phyloP scores from a whole-genome alignment of 345 rosid species.

The Syzygium grande region DNA sequence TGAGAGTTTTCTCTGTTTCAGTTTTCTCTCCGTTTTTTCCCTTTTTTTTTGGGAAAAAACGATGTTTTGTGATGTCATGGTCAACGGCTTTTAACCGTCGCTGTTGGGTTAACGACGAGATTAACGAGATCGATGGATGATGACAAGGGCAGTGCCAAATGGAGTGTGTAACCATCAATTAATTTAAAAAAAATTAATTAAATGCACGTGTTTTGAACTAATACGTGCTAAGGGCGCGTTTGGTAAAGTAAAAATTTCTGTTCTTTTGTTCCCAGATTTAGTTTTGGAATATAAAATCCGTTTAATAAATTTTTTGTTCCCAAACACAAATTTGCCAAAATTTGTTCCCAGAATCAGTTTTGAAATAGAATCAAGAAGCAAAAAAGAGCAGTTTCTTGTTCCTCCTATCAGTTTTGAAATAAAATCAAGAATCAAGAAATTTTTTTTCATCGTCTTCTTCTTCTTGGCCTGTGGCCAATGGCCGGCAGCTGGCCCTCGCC shows the following conservation, averaged over 20 bases:
- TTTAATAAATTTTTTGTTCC: too few species aligned
- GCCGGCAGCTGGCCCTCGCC: rapidly evolving
- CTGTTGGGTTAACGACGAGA: background rate
- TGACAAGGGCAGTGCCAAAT: background rate
- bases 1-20: background rate
- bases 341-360: too few species aligned
- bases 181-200: background rate
- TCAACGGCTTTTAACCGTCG: background rate
- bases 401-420: rapidly evolving
- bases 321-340: too few species aligned
- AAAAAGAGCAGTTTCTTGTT: too few species aligned
- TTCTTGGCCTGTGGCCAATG: too few species aligned
- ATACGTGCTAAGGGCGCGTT: too few species aligned
- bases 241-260: too few species aligned
- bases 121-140: background rate
- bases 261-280: too few species aligned
- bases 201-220: background rate
- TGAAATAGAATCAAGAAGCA: too few species aligned
- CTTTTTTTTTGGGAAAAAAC: background rate
- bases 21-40: background rate
- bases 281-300: too few species aligned
- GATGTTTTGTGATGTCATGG: background rate
- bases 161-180: background rate
- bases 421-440: too few species aligned
- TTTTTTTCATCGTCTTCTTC: too few species aligned